phyloP scores from a whole-genome alignment of 1,284 basidiomycete species.

The Athelia sp. region DNA sequence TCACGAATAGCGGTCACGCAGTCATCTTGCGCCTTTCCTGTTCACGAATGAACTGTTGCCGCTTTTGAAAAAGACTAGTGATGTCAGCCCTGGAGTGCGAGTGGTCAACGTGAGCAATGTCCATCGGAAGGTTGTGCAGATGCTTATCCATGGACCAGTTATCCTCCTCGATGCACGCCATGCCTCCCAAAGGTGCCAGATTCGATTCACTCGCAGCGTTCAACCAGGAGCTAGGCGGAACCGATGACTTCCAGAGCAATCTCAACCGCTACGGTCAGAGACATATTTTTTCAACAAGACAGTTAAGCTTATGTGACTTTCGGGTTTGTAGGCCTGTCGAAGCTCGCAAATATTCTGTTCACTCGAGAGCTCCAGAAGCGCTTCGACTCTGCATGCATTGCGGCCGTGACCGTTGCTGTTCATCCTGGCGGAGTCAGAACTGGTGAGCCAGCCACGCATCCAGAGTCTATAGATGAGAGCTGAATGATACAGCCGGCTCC shows the following conservation, averaged over 20 bases:
- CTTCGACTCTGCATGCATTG: not conserved
- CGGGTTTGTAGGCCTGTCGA: not conserved
- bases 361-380: not conserved
- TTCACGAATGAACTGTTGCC: conserved; percentile 25
- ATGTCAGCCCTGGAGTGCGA: conserved; percentile 23
- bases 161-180: conserved; percentile 6
- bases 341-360: not conserved
- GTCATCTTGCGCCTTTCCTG: conserved; percentile 26
- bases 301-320: not conserved
- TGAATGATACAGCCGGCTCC: too few species aligned
- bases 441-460: not conserved
- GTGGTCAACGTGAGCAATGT: conserved; percentile 21
- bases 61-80: conserved; percentile 21
- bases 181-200: conserved; percentile 7
- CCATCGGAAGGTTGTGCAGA: not conserved
- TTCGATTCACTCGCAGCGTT: not conserved
- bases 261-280: not conserved
- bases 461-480: too few species aligned
- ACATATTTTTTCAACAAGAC: not conserved
- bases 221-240: not conserved
- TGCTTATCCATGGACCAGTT: not conserved
- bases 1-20: conserved; percentile 6
- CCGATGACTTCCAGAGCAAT: not conserved
- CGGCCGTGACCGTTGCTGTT: conserved; percentile 2
- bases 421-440: conserved; percentile 3